Conservation (phyloP, 805 yeast genomes). For the Candida khao-thaluensis region DNA sequence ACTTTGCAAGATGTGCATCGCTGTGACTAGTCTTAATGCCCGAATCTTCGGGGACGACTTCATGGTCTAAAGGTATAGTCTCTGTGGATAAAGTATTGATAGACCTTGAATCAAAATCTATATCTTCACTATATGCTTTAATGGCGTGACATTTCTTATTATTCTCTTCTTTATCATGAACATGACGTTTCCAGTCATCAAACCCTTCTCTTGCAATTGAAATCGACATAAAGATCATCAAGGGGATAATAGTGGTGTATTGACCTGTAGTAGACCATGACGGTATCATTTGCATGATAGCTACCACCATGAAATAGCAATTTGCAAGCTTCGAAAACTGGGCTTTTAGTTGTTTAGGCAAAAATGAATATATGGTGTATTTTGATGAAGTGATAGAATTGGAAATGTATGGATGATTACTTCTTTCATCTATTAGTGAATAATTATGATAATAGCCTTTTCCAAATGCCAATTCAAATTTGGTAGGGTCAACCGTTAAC, state of each 20-base stretch:
- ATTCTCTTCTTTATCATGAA: slow-evolving; percentile 83
- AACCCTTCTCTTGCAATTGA: slow-evolving; percentile 91
- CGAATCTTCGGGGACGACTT: neutral
- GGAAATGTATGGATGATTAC: slow-evolving; percentile 53
- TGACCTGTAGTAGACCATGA: slow-evolving; percentile 97
- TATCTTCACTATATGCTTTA: slow-evolving; percentile 26
- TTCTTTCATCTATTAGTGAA: slow-evolving; percentile 64
- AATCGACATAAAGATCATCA: slow-evolving; percentile 79
- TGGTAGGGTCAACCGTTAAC: slow-evolving; percentile 43
- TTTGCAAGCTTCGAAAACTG: slow-evolving; percentile 94
- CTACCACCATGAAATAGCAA: slow-evolving; percentile 82
- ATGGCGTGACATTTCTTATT: slow-evolving; percentile 36
- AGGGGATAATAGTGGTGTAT: slow-evolving; percentile 88
- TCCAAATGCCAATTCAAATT: slow-evolving; percentile 24
- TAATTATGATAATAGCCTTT: slow-evolving; percentile 24
- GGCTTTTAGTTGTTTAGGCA: slow-evolving; percentile 85
- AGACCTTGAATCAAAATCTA: slow-evolving; percentile 35
- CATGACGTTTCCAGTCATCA: slow-evolving; percentile 88
- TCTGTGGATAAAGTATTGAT: slow-evolving; percentile 40
- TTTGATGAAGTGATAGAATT: slow-evolving; percentile 84
- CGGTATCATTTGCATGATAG: slow-evolving; percentile 93
- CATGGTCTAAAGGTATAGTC: slow-evolving; percentile 23
- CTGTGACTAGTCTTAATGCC: slow-evolving; percentile 9
- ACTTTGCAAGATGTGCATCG: slow-evolving; percentile 22
- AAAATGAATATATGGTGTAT: slow-evolving; percentile 73